phyloP scores from a whole-genome alignment of 768 basidiomycete species.

The Suillus americanus region DNA sequence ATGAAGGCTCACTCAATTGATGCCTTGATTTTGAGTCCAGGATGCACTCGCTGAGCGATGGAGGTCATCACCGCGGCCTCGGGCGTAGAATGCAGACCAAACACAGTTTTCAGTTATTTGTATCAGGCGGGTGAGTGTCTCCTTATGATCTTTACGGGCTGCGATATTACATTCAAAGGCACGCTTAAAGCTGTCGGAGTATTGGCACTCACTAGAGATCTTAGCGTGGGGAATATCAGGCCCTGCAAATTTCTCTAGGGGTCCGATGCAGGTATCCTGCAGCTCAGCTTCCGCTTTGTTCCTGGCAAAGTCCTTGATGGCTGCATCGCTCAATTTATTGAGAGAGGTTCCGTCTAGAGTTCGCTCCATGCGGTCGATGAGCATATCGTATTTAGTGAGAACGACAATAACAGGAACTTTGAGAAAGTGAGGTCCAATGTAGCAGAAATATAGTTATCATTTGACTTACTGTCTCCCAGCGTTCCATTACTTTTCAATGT shows the following conservation, averaged over 20 bases:
- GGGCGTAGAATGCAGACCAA: background rate
- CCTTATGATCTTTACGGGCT: background rate
- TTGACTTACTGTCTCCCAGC: slow-evolving; percentile 9
- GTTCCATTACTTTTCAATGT: background rate
- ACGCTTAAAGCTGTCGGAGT: background rate
- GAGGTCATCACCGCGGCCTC: background rate
- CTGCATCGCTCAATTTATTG: background rate
- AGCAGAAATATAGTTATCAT: background rate
- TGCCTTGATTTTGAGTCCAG: slow-evolving; percentile 1
- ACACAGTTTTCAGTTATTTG: background rate
- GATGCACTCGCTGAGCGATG: slow-evolving; percentile 5
- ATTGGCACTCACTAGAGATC: slow-evolving; percentile 1
- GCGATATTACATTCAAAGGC: too few relatives aligned
- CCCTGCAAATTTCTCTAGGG: background rate
- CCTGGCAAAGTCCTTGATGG: background rate
- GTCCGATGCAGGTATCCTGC: background rate
- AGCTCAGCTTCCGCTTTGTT: background rate
- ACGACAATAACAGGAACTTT: slow-evolving; percentile 2
- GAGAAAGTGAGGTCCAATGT: too few relatives aligned
- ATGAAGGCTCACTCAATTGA: slow-evolving; percentile 5
- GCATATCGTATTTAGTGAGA: slow-evolving; percentile 6
- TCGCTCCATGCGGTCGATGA: background rate
- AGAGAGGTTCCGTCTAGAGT: slow-evolving; percentile 32
- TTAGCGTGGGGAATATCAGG: background rate
- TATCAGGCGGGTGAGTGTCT: background rate